Conservation (phyloP, 768 basidiomycete species). For the Dacryopinax spathularia region DNA sequence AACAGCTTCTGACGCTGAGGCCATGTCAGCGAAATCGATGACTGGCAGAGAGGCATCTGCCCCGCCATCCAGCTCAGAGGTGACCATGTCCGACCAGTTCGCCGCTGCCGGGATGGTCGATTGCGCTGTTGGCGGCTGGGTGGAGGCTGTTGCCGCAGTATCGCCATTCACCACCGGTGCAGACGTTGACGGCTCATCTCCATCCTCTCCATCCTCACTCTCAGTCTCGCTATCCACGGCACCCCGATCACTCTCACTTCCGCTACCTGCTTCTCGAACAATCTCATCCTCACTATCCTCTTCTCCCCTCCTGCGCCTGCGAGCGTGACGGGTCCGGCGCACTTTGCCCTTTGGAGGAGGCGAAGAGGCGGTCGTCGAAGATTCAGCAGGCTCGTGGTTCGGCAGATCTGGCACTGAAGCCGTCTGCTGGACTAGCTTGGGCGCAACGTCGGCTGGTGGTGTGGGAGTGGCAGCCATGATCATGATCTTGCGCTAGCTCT, state of each 20-base stretch:
- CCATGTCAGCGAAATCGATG: slow-evolving; percentile 59
- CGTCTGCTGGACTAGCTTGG: slow-evolving; percentile 3
- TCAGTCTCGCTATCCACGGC: not conserved
- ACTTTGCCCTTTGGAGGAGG: not conserved
- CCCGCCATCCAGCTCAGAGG: slow-evolving; percentile 30
- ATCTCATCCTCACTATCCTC: slow-evolving; percentile 48
- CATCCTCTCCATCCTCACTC: slow-evolving; percentile 4
- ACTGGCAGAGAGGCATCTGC: slow-evolving; percentile 59
- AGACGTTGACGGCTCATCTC: not conserved
- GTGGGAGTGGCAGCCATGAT: not conserved
- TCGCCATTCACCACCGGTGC: not conserved
- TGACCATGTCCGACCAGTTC: slow-evolving; percentile 72
- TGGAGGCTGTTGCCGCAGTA: not conserved
- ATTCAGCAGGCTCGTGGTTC: not conserved
- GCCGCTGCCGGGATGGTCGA: slow-evolving; percentile 35
- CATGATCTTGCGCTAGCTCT: not conserved
- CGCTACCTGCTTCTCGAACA: slow-evolving; percentile 8
- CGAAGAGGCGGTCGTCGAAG: not conserved
- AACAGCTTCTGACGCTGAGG: slow-evolving; percentile 20
- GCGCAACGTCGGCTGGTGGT: not conserved
- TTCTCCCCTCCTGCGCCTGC: slow-evolving; percentile 12
- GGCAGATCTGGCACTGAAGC: slow-evolving; percentile 4
- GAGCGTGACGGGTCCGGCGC: slow-evolving; percentile 9
- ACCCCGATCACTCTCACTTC: not conserved
- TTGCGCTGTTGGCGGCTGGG: not conserved